A percentile compares a stretch with the other conserved stretches of the same genome.
phyloP scores from a whole-genome alignment of 2,329 filamentous ascomycete species.

The Aspergillus tubingensis region DNA sequence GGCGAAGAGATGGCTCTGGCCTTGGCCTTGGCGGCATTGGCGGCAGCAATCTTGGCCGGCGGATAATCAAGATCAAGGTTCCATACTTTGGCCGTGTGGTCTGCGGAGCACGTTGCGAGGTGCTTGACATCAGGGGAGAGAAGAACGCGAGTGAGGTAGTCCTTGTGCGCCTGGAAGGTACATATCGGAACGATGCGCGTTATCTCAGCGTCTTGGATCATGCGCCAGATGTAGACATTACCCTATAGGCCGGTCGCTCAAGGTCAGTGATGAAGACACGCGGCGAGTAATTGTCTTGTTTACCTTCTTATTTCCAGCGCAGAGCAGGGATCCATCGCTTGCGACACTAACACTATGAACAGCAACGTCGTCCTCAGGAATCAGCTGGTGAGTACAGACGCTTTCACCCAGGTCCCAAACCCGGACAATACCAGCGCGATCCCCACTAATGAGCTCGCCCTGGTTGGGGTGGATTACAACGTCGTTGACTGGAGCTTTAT shows the following conservation, averaged over 20 bases:
- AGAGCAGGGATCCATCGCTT: conserved; percentile 87
- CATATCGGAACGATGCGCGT: conserved; percentile 85
- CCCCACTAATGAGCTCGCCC: conserved; percentile 95
- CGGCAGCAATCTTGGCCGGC: conserved; percentile 40
- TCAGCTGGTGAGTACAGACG: conserved; percentile 92
- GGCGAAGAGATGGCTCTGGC: conserved; percentile 17
- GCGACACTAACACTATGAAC: conserved; percentile 95
- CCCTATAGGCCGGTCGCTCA: conserved; percentile 58
- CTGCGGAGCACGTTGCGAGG: conserved; percentile 88
- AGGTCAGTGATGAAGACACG: background rate
- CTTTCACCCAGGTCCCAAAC: conserved; percentile 98
- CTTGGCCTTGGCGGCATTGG: conserved; percentile 25
- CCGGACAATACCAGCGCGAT: conserved; percentile 85
- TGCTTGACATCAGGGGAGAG: conserved; percentile 93
- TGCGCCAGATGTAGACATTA: conserved; percentile 95
- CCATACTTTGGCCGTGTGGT: conserved; percentile 97
- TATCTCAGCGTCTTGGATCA: conserved; percentile 78
- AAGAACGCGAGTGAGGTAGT: conserved; percentile 89
- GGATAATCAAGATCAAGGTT: conserved; percentile 71
- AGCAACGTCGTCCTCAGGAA: conserved; percentile 91
- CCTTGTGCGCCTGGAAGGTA: conserved; percentile 85
- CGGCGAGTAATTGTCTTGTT: background rate
- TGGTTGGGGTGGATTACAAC: conserved; percentile 99
- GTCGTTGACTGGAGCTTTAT: conserved; percentile 88
- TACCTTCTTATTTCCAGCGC: conserved; percentile 89